phyloP scores from a whole-genome alignment of 306 rosid species.

The Clitoria ternatea region DNA sequence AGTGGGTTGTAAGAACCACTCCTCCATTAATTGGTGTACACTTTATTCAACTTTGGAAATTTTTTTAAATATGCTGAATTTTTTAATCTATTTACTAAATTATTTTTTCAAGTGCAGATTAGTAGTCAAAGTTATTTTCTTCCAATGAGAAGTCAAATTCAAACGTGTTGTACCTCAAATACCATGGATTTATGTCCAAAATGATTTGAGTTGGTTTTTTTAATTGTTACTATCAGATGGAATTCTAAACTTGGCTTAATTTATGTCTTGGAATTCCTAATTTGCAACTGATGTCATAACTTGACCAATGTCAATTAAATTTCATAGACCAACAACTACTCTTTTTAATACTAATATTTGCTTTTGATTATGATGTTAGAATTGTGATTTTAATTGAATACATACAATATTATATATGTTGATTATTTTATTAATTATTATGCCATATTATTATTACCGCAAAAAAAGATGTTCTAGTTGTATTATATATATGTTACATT shows the following conservation, averaged over 20 bases:
- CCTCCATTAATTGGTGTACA: not conserved
- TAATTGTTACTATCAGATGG: not conserved
- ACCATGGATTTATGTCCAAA: not conserved
- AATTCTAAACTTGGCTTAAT: not conserved
- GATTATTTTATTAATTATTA: too few species aligned
- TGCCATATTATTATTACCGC: too few species aligned
- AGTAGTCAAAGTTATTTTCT: not conserved
- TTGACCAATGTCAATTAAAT: not conserved
- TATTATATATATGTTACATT: too few species aligned
- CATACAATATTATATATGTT: too few species aligned
- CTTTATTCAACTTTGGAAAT: not conserved
- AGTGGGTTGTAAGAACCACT: not conserved
- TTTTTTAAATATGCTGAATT: not conserved
- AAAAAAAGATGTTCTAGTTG: too few species aligned
- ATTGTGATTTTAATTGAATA: too few species aligned
- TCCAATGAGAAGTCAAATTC: not conserved
- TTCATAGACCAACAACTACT: too few species aligned
- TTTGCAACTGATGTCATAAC: not conserved
- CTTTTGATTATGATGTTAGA: too few species aligned
- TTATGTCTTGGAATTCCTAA: not conserved
- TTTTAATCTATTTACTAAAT: not conserved
- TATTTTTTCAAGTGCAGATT: not conserved
- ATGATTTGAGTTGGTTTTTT: not conserved
- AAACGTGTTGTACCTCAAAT: not conserved
- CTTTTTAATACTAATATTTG: too few species aligned